Conservation (phyloP, 2,329 filamentous ascomycete species). For the Xylaria sp. region DNA sequence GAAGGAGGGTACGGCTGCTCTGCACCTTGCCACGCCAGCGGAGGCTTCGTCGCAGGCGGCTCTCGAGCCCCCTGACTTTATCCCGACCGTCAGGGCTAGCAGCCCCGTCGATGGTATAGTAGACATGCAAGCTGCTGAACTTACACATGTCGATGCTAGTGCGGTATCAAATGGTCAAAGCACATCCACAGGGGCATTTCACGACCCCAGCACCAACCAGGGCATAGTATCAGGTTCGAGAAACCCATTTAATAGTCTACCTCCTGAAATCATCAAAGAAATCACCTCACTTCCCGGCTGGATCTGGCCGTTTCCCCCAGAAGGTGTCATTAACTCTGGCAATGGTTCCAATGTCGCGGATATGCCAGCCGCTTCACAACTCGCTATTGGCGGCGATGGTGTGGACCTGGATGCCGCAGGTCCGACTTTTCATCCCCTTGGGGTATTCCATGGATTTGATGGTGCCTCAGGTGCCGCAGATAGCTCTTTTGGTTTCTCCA, state of each 20-base stretch:
- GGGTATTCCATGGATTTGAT: background rate
- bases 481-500: background rate
- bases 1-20: background rate
- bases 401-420: background rate
- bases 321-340: no score
- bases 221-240: background rate
- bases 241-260: background rate
- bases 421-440: background rate
- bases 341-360: background rate
- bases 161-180: no score
- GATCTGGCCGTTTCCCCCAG: background rate
- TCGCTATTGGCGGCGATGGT: background rate
- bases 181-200: no score
- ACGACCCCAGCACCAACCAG: no score
- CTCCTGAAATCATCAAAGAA: background rate
- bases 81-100: background rate
- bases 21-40: background rate
- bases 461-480: background rate
- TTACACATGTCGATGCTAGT: background rate
- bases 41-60: background rate
- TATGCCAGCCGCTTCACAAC: background rate
- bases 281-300: background rate
- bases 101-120: background rate
- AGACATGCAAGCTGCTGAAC: background rate
- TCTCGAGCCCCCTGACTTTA: background rate